phyloP scores from a whole-genome alignment of 805 yeast species.

The Myxozyma vanderwaltii region DNA sequence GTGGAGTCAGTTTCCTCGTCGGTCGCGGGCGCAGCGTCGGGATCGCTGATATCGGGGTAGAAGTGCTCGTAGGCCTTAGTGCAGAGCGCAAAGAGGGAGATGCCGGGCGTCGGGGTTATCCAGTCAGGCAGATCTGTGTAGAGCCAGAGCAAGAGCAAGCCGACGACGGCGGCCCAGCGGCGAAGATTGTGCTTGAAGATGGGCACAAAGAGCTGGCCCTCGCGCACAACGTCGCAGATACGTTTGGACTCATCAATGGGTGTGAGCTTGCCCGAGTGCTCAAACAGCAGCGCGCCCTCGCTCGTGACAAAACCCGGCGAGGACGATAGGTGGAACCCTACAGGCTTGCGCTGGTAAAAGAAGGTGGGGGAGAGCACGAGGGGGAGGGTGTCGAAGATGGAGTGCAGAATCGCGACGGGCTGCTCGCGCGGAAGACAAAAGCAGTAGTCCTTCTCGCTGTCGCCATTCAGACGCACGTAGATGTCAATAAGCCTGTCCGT shows the following conservation, averaged over 20 bases:
- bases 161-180: slow-evolving; percentile 37
- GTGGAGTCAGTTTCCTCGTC: slow-evolving; percentile 17
- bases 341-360: slow-evolving; percentile 67
- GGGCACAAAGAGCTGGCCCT: slow-evolving; percentile 86
- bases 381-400: slow-evolving; percentile 67
- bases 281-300: slow-evolving; percentile 77
- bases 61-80: slow-evolving; percentile 41
- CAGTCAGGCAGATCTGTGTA: slow-evolving; percentile 91
- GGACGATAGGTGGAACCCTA: slow-evolving; percentile 60
- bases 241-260: slow-evolving; percentile 51
- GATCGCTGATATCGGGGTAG: slow-evolving; percentile 46
- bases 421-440: slow-evolving; percentile 64
- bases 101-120: slow-evolving; percentile 90
- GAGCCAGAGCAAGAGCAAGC: slow-evolving; percentile 65
- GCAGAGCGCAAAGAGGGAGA: slow-evolving; percentile 68
- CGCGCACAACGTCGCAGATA: slow-evolving; percentile 70
- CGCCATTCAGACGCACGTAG: slow-evolving; percentile 82
- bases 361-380: slow-evolving; percentile 77
- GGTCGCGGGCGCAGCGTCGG: slow-evolving; percentile 48
- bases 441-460: slow-evolving; percentile 85
- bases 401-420: slow-evolving; percentile 59
- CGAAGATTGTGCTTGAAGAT: slow-evolving; percentile 55
- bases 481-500: slow-evolving; percentile 42
- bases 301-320: slow-evolving; percentile 82
- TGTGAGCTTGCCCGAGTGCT: slow-evolving; percentile 46